Evolutionary conservation across 2,329 filamentous ascomycete genomes (phyloP).

Genomic region (Pyricularia pennisetigena): DNA sequence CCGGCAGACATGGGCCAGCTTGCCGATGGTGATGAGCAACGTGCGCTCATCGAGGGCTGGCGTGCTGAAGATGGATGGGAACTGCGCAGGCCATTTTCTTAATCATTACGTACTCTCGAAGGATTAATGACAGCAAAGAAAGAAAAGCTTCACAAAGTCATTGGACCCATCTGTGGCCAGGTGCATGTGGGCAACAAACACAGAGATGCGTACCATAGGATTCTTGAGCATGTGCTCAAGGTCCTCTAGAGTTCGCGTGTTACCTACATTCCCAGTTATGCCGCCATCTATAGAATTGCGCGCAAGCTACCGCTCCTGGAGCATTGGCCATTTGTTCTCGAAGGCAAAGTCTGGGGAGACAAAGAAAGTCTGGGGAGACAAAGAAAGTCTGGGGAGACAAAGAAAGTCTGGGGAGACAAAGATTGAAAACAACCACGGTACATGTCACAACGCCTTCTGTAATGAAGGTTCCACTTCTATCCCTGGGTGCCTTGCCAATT

Average conservation of each 20-base stretch:
- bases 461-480: slow-evolving; percentile 61
- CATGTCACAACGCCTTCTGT: slow-evolving; percentile 60
- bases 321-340: slow-evolving; percentile 2
- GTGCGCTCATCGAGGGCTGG: slow-evolving; percentile 33
- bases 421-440: slow-evolving; percentile 43
- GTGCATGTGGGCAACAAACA: slow-evolving; percentile 8
- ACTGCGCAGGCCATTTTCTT: not conserved
- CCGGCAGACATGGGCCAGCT: slow-evolving; percentile 14
- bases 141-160: slow-evolving; percentile 7
- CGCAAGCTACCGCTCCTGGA: not conserved
- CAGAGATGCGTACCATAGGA: slow-evolving; percentile 16
- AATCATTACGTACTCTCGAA: slow-evolving; percentile 14
- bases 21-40: slow-evolving; percentile 33
- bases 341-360: slow-evolving; percentile 58
- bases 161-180: slow-evolving; percentile 16
- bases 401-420: slow-evolving; percentile 52
- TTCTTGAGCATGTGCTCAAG: slow-evolving; percentile 12
- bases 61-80: slow-evolving; percentile 24
- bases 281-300: not conserved
- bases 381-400: slow-evolving; percentile 52
- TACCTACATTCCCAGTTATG: not conserved
- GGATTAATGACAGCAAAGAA: not conserved
- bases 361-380: slow-evolving; percentile 50
- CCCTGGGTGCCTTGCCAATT: slow-evolving; percentile 43
- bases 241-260: not conserved